Percentiles rank a stretch among this genome's conserved stretches.
Evolutionary conservation across 371 early-diverging fungal genomes (phyloP).

Genomic region (Encephalitozoon cuniculi): DNA sequence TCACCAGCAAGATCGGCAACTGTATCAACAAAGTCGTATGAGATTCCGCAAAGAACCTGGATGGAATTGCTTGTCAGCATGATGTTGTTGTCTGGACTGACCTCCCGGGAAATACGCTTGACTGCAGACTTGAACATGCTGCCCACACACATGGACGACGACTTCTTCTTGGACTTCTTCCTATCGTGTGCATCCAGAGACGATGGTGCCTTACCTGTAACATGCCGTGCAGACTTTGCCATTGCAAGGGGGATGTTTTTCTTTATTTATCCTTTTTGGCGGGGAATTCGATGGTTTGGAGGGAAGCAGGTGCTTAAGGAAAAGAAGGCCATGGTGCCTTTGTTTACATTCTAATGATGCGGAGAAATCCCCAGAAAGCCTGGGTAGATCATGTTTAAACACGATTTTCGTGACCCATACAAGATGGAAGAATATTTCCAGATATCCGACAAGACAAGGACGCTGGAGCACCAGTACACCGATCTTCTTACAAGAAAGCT

Average conservation of each 20-base stretch:
- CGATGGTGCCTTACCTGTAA: slow-evolving; percentile 52
- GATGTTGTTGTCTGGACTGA: slow-evolving; percentile 18
- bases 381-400: background rate
- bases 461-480: background rate
- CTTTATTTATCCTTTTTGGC: slow-evolving; percentile 40
- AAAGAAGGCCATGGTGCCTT: background rate
- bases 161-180: slow-evolving; percentile 44
- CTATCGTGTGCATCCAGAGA: background rate
- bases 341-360: background rate
- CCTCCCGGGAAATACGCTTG: slow-evolving; percentile 47
- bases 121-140: slow-evolving; percentile 50
- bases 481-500: background rate
- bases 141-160: slow-evolving; percentile 33
- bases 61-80: slow-evolving; percentile 38
- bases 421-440: background rate
- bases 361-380: background rate
- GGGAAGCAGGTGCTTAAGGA: slow-evolving; percentile 1
- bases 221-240: slow-evolving; percentile 24
- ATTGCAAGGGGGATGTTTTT: slow-evolving; percentile 9
- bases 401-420: slow-evolving; percentile 8
- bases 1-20: slow-evolving; percentile 40
- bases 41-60: slow-evolving; percentile 58
- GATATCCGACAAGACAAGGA: slow-evolving; percentile 5
- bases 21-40: slow-evolving; percentile 52
- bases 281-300: slow-evolving; percentile 28